Conservation (phyloP, 768 basidiomycete genomes). For the Lentinula detonsa region DNA sequence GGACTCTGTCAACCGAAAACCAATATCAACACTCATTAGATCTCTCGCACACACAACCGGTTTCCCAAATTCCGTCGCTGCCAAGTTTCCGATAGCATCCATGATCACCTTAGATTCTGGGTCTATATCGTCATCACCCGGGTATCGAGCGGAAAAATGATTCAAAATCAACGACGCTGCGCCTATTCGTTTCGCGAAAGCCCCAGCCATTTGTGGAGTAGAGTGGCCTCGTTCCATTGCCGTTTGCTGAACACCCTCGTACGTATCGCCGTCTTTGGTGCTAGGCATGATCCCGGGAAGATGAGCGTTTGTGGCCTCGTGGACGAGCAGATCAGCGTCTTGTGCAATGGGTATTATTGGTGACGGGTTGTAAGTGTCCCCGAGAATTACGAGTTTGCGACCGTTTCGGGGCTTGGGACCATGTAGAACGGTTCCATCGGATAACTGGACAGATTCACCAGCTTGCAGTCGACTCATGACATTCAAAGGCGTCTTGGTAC, state of each 20-base stretch:
- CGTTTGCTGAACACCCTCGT: conserved; percentile 52
- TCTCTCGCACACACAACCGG: conserved; percentile 68
- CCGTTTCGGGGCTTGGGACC: conserved; percentile 64
- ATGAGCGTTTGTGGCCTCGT: conserved; percentile 89
- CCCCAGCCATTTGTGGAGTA: conserved; percentile 86
- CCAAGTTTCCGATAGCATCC: conserved; percentile 55
- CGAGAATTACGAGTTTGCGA: conserved; percentile 74
- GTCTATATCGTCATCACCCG: conserved; percentile 53
- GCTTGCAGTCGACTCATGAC: conserved; percentile 62
- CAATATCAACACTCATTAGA: conserved; percentile 64
- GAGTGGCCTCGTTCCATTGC: conserved; percentile 81
- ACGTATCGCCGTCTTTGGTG: conserved; percentile 58
- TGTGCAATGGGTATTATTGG: conserved; percentile 52
- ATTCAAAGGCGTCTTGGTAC: conserved; percentile 64
- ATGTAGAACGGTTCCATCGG: conserved; percentile 66
- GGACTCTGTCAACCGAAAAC: conserved; percentile 19
- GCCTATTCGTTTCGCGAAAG: conserved; percentile 62
- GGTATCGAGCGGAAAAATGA: conserved; percentile 81
- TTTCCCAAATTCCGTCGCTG: conserved; percentile 45
- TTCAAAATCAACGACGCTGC: conserved; percentile 69
- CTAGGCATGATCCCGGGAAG: conserved; percentile 56
- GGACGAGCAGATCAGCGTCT: conserved; percentile 70
- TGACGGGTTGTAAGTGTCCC: conserved; percentile 82
- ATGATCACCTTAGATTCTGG: conserved; percentile 48
- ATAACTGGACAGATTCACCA: conserved; percentile 55